phyloP scores from a whole-genome alignment of 1,284 basidiomycete species.

The Ganoderma resinaceum region DNA sequence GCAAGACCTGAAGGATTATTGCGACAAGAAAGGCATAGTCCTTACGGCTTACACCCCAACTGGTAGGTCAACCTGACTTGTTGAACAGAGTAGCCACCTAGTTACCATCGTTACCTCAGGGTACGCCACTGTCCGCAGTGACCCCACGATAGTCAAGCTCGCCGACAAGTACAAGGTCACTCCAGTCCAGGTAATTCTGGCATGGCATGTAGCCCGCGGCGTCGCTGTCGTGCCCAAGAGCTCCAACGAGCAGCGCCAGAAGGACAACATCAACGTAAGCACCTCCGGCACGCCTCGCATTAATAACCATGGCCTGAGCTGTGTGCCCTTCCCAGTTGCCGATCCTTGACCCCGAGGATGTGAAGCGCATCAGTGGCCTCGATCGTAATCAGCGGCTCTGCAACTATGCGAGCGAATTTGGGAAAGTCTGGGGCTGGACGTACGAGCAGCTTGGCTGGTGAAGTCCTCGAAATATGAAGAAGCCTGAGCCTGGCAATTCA shows the following conservation, averaged over 20 bases:
- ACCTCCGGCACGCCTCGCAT: background rate
- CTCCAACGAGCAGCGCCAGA: slow-evolving; percentile 47
- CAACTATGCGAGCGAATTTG: slow-evolving; percentile 40
- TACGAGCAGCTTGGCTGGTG: slow-evolving; percentile 58
- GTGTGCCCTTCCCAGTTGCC: slow-evolving; percentile 42
- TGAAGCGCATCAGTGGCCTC: slow-evolving; percentile 57
- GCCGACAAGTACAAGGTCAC: slow-evolving; percentile 51
- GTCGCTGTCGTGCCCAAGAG: slow-evolving; percentile 51
- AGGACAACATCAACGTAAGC: slow-evolving; percentile 51
- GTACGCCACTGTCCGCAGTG: slow-evolving; percentile 47
- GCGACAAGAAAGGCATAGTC: slow-evolving; percentile 62
- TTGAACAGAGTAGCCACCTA: background rate
- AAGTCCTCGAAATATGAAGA: slow-evolving; percentile 8
- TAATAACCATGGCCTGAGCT: background rate
- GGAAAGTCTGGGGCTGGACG: slow-evolving; percentile 55
- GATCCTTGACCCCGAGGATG: slow-evolving; percentile 51
- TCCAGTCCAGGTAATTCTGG: slow-evolving; percentile 50
- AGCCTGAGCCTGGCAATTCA: background rate
- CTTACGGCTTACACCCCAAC: slow-evolving; percentile 75
- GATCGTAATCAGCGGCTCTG: slow-evolving; percentile 55
- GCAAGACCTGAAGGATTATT: slow-evolving; percentile 62
- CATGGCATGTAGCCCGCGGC: slow-evolving; percentile 53
- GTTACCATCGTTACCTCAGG: slow-evolving; percentile 33
- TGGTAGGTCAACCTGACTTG: slow-evolving; percentile 41
- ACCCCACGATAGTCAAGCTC: slow-evolving; percentile 49